Conservation (phyloP, 352 stramenopile species). For the Globisporangium okanoganense region DNA sequence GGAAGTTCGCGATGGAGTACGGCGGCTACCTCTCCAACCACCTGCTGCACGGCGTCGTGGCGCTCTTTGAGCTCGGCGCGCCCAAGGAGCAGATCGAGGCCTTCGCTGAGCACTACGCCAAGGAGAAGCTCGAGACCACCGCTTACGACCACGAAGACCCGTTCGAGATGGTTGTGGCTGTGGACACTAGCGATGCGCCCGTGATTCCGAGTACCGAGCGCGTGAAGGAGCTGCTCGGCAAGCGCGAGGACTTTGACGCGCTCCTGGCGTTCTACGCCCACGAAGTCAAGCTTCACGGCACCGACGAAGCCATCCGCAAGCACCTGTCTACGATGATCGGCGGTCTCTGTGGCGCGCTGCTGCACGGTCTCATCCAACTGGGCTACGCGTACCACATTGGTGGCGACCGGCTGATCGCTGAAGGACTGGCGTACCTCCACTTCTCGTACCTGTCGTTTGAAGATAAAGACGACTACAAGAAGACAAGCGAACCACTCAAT, state of each 20-base stretch:
- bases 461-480: slow-evolving; percentile 5
- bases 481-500: background rate
- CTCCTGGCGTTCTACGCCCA: slow-evolving; percentile 27
- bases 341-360: slow-evolving; percentile 27
- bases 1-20: slow-evolving; percentile 34
- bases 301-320: slow-evolving; percentile 21
- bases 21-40: slow-evolving; percentile 33
- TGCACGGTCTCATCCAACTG: slow-evolving; percentile 38
- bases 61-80: slow-evolving; percentile 27
- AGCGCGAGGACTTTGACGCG: slow-evolving; percentile 29
- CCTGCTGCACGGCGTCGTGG: slow-evolving; percentile 28
- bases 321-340: slow-evolving; percentile 17
- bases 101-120: slow-evolving; percentile 22
- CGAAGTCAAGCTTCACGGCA: slow-evolving; percentile 23
- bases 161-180: slow-evolving; percentile 6
- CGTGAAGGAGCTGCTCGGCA: slow-evolving; percentile 19
- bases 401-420: slow-evolving; percentile 21
- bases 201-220: slow-evolving; percentile 3
- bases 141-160: slow-evolving; percentile 7
- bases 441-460: slow-evolving; percentile 32
- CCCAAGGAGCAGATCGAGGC: slow-evolving; percentile 17
- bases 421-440: slow-evolving; percentile 34
- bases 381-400: slow-evolving; percentile 32
- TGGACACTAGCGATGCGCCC: background rate
- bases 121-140: slow-evolving; percentile 18